A percentile compares a stretch with the other conserved stretches of the same genome.
phyloP scores from a whole-genome alignment of 2,329 filamentous ascomycete genomes.

The Phoma sp. region DNA sequence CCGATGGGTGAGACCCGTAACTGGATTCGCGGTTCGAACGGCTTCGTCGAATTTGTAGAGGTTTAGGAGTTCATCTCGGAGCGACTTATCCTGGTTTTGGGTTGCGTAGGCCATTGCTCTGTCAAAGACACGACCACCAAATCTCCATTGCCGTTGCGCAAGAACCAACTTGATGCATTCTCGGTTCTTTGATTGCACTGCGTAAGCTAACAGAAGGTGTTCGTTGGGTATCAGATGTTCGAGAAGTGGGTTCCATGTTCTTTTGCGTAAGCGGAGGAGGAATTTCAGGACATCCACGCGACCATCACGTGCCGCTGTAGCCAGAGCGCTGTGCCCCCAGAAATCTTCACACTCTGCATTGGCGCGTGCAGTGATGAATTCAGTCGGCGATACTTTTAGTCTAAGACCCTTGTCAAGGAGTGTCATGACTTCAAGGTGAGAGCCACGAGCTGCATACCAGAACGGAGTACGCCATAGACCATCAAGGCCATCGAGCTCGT shows the following conservation, averaged over 20 bases:
- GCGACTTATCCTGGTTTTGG: background rate
- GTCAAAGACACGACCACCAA: background rate
- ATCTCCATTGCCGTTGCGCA: background rate
- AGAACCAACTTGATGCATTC: background rate
- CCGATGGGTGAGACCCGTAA: background rate
- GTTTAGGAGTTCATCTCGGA: background rate
- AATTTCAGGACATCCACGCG: background rate
- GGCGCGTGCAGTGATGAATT: background rate
- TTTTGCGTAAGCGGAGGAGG: background rate
- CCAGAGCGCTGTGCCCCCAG: background rate
- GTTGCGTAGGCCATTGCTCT: background rate
- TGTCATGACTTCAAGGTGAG: background rate
- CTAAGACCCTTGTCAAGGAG: too few species aligned
- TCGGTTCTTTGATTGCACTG: background rate
- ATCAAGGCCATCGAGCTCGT: background rate
- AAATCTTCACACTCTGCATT: background rate
- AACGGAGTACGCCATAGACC: background rate
- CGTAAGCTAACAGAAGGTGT: background rate
- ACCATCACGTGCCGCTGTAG: background rate
- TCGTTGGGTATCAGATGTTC: background rate
- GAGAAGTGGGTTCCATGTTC: background rate
- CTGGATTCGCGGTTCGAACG: too few species aligned
- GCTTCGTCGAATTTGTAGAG: background rate
- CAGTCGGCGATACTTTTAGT: too few species aligned
- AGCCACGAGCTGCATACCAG: background rate